Conservation (phyloP, 805 yeast genomes). For the Danielozyma ontarioensis region DNA sequence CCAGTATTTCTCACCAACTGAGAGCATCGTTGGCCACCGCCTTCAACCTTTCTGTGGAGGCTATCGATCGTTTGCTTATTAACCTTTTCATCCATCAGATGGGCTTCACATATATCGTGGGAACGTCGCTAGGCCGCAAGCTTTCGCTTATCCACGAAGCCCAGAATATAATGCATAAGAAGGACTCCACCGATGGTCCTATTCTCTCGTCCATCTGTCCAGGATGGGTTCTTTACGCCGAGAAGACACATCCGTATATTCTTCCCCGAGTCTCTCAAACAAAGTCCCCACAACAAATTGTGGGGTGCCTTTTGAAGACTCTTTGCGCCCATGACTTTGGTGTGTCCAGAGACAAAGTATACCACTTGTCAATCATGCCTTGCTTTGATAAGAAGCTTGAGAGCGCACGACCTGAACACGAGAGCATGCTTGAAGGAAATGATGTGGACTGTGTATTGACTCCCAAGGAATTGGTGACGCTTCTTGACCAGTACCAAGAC, state of each 20-base stretch:
- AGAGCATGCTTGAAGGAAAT: constrained; percentile 12
- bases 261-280: constrained; percentile 65
- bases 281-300: constrained; percentile 90
- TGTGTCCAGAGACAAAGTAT: constrained; percentile 41
- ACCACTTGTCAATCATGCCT: constrained; percentile 90
- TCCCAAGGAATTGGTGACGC: constrained; percentile 75
- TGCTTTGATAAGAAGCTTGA: constrained; percentile 96
- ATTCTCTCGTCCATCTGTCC: constrained; percentile 78
- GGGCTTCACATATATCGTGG: constrained; percentile 72
- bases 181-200: constrained; percentile 34
- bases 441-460: constrained; percentile 96
- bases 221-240: constrained; percentile 94
- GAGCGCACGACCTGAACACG: constrained; percentile 74
- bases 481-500: constrained; percentile 52
- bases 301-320: constrained; percentile 71
- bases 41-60: constrained; percentile 44
- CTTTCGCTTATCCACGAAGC: constrained; percentile 48
- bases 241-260: constrained; percentile 88
- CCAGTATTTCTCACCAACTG: constrained; percentile 81
- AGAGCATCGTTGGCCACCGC: constrained; percentile 79
- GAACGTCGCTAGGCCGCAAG: constrained; percentile 77
- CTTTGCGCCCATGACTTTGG: constrained; percentile 29
- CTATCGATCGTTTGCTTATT: constrained; percentile 57
- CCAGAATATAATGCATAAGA: constrained; percentile 39
- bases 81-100: constrained; percentile 54